Evolutionary conservation across 2,329 filamentous ascomycete genomes (phyloP).

Genomic region (Sporothrix schenckii): DNA sequence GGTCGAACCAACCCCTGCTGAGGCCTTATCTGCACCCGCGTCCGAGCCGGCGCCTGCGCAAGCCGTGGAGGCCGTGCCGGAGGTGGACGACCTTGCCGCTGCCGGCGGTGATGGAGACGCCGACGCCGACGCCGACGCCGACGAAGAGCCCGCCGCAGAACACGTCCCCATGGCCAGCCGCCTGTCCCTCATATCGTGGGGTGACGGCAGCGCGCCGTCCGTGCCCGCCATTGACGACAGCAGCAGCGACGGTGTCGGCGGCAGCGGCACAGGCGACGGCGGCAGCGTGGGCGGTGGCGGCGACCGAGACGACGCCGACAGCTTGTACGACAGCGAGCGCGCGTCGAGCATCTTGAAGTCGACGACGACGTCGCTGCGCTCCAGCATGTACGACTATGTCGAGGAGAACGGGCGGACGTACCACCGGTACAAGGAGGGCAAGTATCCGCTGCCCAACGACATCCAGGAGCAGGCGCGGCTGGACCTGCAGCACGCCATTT

Average conservation of each 20-base stretch:
- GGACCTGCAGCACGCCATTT: slow-evolving; percentile 46
- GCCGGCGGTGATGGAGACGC: neutral
- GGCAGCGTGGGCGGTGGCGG: neutral
- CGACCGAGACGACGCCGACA: neutral
- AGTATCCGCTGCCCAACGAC: slow-evolving; percentile 38
- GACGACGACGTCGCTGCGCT: slow-evolving; percentile 30
- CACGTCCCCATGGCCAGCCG: slow-evolving; percentile 31
- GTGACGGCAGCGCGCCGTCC: slow-evolving; percentile 27
- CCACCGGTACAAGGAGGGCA: slow-evolving; percentile 35
- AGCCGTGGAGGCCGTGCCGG: neutral
- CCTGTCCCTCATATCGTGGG: slow-evolving; percentile 32
- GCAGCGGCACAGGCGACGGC: no score
- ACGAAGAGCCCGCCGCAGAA: neutral
- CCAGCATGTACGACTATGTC: slow-evolving; percentile 34
- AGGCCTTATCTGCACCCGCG: neutral
- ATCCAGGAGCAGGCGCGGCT: slow-evolving; percentile 31
- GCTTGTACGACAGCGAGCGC: slow-evolving; percentile 1
- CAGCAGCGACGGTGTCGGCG: slow-evolving; percentile 4
- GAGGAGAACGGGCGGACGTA: slow-evolving; percentile 37
- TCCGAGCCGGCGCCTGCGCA: no score
- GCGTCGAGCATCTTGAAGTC: neutral
- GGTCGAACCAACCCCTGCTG: no score
- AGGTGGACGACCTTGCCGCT: neutral
- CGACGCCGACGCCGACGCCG: neutral
- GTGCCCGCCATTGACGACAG: slow-evolving; percentile 31